Percentiles rank a stretch among this genome's conserved stretches.
Evolutionary conservation across 2,329 filamentous ascomycete species (phyloP).

Genomic region (Penicillium hordei): DNA sequence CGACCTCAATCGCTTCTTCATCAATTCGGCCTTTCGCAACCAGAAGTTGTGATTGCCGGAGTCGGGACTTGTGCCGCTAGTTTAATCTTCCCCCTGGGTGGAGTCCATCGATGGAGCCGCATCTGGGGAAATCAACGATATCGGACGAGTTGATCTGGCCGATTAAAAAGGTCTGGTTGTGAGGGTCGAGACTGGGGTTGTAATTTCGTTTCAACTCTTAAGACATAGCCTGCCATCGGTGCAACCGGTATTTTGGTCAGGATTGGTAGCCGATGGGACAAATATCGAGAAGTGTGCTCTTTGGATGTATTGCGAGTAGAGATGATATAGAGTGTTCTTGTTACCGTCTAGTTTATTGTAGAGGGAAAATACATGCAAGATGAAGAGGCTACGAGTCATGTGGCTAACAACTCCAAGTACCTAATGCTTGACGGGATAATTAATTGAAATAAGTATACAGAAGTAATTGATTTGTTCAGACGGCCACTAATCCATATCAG

Average conservation of each 20-base stretch:
- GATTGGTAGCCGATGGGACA: conserved; percentile 22
- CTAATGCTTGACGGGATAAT: neutral
- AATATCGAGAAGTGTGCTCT: conserved; percentile 35
- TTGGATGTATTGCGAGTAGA: conserved; percentile 26
- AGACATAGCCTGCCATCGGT: conserved; percentile 33
- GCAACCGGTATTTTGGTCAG: conserved; percentile 32
- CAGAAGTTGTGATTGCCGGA: conserved; percentile 35
- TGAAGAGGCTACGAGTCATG: neutral
- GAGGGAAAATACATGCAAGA: neutral
- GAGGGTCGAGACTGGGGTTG: conserved; percentile 9
- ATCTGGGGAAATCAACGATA: conserved; percentile 20
- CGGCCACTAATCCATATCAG: neutral
- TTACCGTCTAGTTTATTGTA: neutral
- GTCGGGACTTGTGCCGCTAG: conserved; percentile 31
- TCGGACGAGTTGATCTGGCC: conserved; percentile 24
- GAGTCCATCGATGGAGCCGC: conserved; percentile 15
- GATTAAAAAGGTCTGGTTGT: conserved; percentile 19
- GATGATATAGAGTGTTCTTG: conserved; percentile 27
- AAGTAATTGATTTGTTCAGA: neutral
- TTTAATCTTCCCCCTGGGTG: conserved; percentile 28
- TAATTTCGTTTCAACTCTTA: conserved; percentile 35
- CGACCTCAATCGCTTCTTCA: conserved; percentile 24
- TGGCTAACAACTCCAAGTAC: neutral
- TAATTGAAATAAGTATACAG: neutral
- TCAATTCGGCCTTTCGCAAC: conserved; percentile 24